Evolutionary conservation across 257 asterid genomes (phyloP).

Genomic region (Lithospermum erythrorhizon): DNA sequence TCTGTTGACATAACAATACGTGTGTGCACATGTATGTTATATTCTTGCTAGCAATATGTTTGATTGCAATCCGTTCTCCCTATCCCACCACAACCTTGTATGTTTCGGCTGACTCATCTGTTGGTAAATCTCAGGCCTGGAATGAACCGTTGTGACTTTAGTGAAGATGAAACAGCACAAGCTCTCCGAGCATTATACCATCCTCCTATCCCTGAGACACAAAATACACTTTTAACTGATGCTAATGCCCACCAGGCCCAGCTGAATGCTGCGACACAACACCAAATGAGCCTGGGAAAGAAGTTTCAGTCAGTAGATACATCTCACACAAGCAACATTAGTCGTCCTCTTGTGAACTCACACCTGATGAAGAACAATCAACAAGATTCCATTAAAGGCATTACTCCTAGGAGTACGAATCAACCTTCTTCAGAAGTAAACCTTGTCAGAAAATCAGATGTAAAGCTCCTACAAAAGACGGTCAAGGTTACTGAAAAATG

Average conservation of each 20-base stretch:
- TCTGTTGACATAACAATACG: neutral
- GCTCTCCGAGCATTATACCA: constrained; percentile 42
- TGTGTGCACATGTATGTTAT: neutral
- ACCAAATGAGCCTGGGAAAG: constrained; percentile 24
- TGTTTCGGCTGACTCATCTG: constrained; percentile 2
- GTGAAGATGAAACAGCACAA: constrained; percentile 61
- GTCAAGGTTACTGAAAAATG: constrained; percentile 20
- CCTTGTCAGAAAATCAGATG: constrained; percentile 18
- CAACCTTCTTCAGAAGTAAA: constrained; percentile 30
- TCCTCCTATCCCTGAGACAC: constrained; percentile 40
- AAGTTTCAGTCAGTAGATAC: constrained; percentile 43
- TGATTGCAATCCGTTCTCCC: neutral
- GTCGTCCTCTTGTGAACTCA: constrained; percentile 14
- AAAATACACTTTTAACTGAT: constrained; percentile 25
- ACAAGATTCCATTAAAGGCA: constrained; percentile 26
- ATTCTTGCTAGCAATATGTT: neutral
- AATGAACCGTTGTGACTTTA: constrained; percentile 62
- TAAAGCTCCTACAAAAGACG: constrained; percentile 28
- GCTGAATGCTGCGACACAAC: constrained; percentile 19
- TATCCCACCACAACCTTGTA: neutral
- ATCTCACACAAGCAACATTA: constrained; percentile 19
- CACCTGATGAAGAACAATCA: constrained; percentile 26
- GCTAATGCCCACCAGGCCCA: constrained; percentile 25
- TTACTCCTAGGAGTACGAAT: constrained; percentile 36
- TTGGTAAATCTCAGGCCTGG: constrained; percentile 60